A percentile compares a stretch with the other conserved stretches of the same genome.
Evolutionary conservation across 495 filamentous ascomycete species (phyloP).

Genomic region (Aspergillus sclerotiicarbonarius): DNA sequence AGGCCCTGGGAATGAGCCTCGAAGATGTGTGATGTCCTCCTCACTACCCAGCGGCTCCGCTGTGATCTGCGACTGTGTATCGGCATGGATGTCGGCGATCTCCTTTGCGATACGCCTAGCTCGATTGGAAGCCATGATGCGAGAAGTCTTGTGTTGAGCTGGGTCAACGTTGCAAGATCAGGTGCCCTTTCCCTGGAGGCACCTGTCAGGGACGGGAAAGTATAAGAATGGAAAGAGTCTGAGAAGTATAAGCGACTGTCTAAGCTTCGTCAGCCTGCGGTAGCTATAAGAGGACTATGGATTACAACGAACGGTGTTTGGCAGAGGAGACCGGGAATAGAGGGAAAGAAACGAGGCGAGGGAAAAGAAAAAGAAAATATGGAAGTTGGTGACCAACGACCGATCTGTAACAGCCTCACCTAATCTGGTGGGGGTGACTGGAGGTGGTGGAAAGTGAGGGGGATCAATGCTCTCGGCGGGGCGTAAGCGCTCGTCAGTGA

Average conservation of each 20-base stretch:
- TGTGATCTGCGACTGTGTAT: conserved; percentile 70
- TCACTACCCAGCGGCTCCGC: conserved; percentile 60
- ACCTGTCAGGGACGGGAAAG: background rate
- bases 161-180: background rate
- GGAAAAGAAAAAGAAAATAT: conserved; percentile 10
- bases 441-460: conserved; percentile 4
- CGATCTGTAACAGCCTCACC: conserved; percentile 11
- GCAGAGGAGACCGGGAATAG: background rate
- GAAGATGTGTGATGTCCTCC: conserved; percentile 79
- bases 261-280: background rate
- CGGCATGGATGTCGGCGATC: conserved; percentile 78
- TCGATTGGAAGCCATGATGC: conserved; percentile 69
- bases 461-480: conserved; percentile 6
- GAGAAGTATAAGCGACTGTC: conserved; percentile 3
- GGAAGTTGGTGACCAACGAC: background rate
- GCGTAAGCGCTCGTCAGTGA: conserved; percentile 7
- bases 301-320: background rate
- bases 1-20: conserved; percentile 80
- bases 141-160: background rate
- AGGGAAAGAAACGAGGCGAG: background rate
- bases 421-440: background rate
- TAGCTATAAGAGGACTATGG: background rate
- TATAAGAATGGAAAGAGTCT: background rate
- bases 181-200: background rate
- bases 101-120: conserved; percentile 88